A percentile compares a stretch with the other conserved stretches of the same genome.
Conservation (phyloP, 495 filamentous ascomycete species). For the Neohortaea acidophila region DNA sequence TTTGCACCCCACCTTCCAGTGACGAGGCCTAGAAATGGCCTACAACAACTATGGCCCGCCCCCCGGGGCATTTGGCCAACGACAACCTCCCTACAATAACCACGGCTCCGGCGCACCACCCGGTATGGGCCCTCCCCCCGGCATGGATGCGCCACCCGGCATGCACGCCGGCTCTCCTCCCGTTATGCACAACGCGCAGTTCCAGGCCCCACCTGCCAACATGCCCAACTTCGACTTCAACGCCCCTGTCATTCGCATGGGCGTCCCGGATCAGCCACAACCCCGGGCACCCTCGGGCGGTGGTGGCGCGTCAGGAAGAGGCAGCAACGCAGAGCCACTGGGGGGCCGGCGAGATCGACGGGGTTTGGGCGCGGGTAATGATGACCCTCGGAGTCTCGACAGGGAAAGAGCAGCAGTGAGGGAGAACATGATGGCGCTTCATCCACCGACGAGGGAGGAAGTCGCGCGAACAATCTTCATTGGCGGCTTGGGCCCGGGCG, state of each 20-base stretch:
- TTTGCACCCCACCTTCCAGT: no score
- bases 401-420: constrained; percentile 52
- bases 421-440: constrained; percentile 61
- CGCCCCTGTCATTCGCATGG: constrained; percentile 88
- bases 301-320: constrained; percentile 18
- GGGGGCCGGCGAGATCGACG: constrained; percentile 37
- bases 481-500: constrained; percentile 65
- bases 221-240: constrained; percentile 98
- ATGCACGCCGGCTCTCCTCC: constrained; percentile 44
- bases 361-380: constrained; percentile 46
- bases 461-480: constrained; percentile 81
- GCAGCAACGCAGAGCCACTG: constrained; percentile 34
- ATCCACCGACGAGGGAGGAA: constrained; percentile 80
- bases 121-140: constrained; percentile 62
- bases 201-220: constrained; percentile 69
- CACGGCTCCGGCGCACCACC: constrained; percentile 30
- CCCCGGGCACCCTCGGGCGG: constrained; percentile 31
- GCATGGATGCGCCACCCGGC: constrained; percentile 26
- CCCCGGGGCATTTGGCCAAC: constrained; percentile 5
- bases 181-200: constrained; percentile 61
- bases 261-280: constrained; percentile 22
- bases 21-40: no score
- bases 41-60: constrained; percentile 15
- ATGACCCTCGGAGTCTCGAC: constrained; percentile 31
- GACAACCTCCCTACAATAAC: constrained; percentile 3